These are phyloP conservation scores for Ceratobasidium sp. DNA, from an alignment of 1,284 basidiomycete genomes.

Conservation along the genomic window DNA sequence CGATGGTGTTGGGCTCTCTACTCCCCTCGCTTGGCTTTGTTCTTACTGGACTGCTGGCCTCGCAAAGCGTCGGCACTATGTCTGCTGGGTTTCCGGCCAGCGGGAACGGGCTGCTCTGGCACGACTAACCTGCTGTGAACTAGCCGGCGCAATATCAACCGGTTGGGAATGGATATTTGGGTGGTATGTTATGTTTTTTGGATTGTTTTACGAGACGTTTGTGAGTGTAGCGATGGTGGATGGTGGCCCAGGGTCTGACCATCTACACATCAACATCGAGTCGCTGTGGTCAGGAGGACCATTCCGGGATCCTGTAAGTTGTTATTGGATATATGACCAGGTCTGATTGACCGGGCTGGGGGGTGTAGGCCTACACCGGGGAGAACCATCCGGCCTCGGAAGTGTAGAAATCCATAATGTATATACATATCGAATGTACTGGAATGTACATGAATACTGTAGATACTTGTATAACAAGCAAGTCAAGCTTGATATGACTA, in stretches of 20 bases:
- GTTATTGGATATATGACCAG: too few species aligned
- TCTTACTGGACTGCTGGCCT: background rate
- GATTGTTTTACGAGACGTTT: too few species aligned
- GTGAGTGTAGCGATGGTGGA: slow-evolving; percentile 69
- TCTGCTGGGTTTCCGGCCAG: slow-evolving; percentile 66
- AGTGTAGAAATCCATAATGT: too few species aligned
- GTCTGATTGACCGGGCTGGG: too few species aligned
- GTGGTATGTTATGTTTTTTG: slow-evolving; percentile 64
- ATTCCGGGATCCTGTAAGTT: slow-evolving; percentile 67
- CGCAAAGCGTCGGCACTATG: slow-evolving; percentile 54
- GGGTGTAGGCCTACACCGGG: slow-evolving; percentile 75
- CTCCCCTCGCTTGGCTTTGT: background rate
- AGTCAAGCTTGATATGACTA: too few species aligned
- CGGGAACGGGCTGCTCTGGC: slow-evolving; percentile 81
- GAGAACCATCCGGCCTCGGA: slow-evolving; percentile 69
- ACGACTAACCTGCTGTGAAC: slow-evolving; percentile 58
- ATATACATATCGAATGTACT: too few species aligned
- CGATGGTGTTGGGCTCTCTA: background rate
- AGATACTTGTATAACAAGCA: too few species aligned
- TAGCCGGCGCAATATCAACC: slow-evolving; percentile 73
- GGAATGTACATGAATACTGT: too few species aligned
- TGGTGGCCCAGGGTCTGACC: slow-evolving; percentile 69
- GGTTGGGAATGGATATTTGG: slow-evolving; percentile 77
- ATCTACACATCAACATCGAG: slow-evolving; percentile 75
- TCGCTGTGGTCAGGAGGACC: slow-evolving; percentile 80